Evolutionary conservation across 1,284 basidiomycete genomes (phyloP).

Genomic region (Mycosarcoma mackinlayi): DNA sequence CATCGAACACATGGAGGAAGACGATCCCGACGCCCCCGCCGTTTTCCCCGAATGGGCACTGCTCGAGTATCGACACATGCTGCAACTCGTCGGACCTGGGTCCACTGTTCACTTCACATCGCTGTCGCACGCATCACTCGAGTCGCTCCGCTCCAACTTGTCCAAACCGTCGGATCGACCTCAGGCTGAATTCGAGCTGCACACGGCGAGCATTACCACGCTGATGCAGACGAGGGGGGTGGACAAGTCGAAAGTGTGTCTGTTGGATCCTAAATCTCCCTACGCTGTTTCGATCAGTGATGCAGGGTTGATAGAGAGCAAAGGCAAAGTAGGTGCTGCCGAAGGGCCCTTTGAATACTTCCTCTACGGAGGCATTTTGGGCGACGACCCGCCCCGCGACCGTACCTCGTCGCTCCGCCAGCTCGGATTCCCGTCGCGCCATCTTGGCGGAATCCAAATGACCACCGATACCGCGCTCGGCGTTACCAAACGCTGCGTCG

Average conservation of each 20-base stretch:
- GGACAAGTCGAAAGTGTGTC: constrained; percentile 69
- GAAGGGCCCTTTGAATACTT: constrained; percentile 61
- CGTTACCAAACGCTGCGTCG: constrained; percentile 87
- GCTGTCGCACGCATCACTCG: constrained; percentile 78
- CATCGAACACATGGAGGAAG: constrained; percentile 68
- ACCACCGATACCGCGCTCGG: constrained; percentile 96
- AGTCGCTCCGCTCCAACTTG: constrained; percentile 72
- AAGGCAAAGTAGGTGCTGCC: not conserved
- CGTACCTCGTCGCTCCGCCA: constrained; percentile 83
- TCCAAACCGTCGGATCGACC: constrained; percentile 28
- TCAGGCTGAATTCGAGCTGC: constrained; percentile 72
- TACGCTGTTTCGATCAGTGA: constrained; percentile 52
- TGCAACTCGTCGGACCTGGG: constrained; percentile 76
- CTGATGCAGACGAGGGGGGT: constrained; percentile 74
- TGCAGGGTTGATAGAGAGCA: constrained; percentile 47
- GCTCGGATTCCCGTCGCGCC: constrained; percentile 79
- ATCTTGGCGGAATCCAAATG: constrained; percentile 80
- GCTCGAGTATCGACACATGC: constrained; percentile 79
- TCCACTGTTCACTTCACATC: constrained; percentile 83
- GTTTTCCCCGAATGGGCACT: constrained; percentile 65
- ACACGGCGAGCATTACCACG: constrained; percentile 76
- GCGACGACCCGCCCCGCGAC: constrained; percentile 90
- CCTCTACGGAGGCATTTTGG: constrained; percentile 71
- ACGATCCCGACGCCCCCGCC: constrained; percentile 59
- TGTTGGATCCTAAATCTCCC: constrained; percentile 62